Conservation (phyloP, 139 green algal genomes). For the Haematococcus sp. region DNA sequence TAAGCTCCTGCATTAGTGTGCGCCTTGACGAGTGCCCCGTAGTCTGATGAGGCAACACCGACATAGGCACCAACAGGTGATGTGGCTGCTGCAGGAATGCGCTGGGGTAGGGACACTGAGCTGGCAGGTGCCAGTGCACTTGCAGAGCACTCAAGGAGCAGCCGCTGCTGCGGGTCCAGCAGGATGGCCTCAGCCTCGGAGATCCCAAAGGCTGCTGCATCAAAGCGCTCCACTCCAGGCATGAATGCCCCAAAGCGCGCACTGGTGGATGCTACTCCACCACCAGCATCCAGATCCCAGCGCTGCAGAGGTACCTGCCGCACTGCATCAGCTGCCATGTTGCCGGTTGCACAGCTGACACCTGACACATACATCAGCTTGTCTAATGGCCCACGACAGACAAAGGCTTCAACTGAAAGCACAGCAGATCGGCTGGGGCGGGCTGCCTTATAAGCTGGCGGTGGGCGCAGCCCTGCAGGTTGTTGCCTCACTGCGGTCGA, state of each 20-base stretch:
- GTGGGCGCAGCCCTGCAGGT: no score
- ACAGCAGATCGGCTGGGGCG: slow-evolving; percentile 13
- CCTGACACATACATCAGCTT: neutral
- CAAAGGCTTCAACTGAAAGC: neutral
- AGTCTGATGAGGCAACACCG: slow-evolving; percentile 72
- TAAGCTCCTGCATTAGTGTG: slow-evolving; percentile 43
- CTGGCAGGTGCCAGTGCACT: neutral
- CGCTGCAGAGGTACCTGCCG: slow-evolving; percentile 10
- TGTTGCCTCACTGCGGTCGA: no score
- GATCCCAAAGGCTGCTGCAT: slow-evolving; percentile 32
- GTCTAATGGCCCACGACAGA: neutral
- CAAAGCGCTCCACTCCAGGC: slow-evolving; percentile 51
- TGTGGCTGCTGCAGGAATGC: neutral
- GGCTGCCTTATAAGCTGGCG: neutral
- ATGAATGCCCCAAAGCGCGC: slow-evolving; percentile 61
- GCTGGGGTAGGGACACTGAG: neutral
- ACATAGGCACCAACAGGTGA: slow-evolving; percentile 37
- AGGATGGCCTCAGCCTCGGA: slow-evolving; percentile 8
- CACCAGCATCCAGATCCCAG: slow-evolving; percentile 58
- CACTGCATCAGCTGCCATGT: neutral
- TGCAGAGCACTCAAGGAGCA: slow-evolving; percentile 61
- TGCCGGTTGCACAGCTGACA: neutral
- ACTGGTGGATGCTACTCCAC: neutral
- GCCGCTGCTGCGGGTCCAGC: slow-evolving; percentile 78
- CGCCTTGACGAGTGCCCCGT: slow-evolving; percentile 53